Base-by-base conservation (phyloP, 2,329 filamentous ascomycete species). In the Orbilia ellipsospora region DNA sequence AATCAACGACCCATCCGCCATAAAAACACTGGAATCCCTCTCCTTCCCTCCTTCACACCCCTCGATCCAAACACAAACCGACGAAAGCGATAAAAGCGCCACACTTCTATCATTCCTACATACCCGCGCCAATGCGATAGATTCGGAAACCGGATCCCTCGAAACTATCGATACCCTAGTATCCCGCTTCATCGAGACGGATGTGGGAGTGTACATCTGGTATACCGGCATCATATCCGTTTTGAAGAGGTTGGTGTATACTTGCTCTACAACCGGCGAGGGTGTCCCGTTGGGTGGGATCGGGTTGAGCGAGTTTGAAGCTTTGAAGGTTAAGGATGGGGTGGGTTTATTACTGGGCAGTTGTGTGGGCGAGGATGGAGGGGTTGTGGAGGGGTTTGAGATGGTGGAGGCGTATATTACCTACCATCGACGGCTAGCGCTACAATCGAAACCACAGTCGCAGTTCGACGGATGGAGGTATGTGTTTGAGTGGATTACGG, bases 91-190 rank as follows among this genome's bases (percentile, higher is more conserved):
- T 16, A n/a, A 42, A 13, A 28, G 28, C n/a, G 61, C 54, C n/a
- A 44, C 60, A 20, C 60, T 78, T 15, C 31, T 68, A 44, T 63
- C 70, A 1, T 79, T 72, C 65, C 50, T 80, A 20, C 61, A 69
- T 23, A 64, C 62, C 8, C 78, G 79, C 23, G 77, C 77, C 4
- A 61, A 74, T 23, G 75, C 69, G 40, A 78, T 80, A 28, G 79
- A 80, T 63, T 57, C 68, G 1, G 79, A 79, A 57, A 79, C 77
- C 1, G 79, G 79, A 7, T 73, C 73, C n/a, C 56, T 80, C 1
- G 65, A 65, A 2, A 62, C 79, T 40, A 54, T 77, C 7, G 72
- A 77, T 52, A 63, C 67, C 44, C 75, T 80, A 2, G 65, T 80
- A 16, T 45, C 48, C 40, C 73, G 60, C 10, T 78, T 78, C 63